Conservation (phyloP, 2,329 filamentous ascomycete species). For the Huntiella bhutanensis region DNA sequence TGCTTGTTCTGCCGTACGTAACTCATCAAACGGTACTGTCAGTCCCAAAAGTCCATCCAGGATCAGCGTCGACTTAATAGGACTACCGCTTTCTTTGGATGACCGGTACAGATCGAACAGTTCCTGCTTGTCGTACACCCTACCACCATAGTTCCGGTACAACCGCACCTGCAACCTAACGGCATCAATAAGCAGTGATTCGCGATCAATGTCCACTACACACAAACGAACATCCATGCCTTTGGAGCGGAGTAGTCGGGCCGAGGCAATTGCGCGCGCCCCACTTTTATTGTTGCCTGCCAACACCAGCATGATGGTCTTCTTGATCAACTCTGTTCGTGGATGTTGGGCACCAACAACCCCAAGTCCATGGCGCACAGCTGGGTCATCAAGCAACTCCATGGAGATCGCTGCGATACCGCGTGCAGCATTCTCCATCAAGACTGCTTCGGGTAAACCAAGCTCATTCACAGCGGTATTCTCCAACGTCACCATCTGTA, state of each 20-base stretch:
- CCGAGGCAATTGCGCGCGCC: slow-evolving; percentile 65
- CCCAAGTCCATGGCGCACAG: slow-evolving; percentile 34
- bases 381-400: slow-evolving; percentile 43
- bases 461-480: slow-evolving; percentile 77
- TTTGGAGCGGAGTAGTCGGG: slow-evolving; percentile 70
- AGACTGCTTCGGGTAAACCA: slow-evolving; percentile 71
- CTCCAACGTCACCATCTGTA: slow-evolving; percentile 84
- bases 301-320: slow-evolving; percentile 47
- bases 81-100: slow-evolving; percentile 15
- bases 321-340: slow-evolving; percentile 16
- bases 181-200: slow-evolving; percentile 61
- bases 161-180: slow-evolving; percentile 66
- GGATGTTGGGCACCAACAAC: slow-evolving; percentile 19
- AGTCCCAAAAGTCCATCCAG: slow-evolving; percentile 78
- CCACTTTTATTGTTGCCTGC: slow-evolving; percentile 91
- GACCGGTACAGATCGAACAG: slow-evolving; percentile 41
- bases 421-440: slow-evolving; percentile 78
- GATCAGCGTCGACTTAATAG: slow-evolving; percentile 50
- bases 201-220: slow-evolving; percentile 67
- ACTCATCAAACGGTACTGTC: slow-evolving; percentile 73
- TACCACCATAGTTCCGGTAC: slow-evolving; percentile 66
- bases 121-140: slow-evolving; percentile 42
- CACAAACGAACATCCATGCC: slow-evolving; percentile 66
- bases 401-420: slow-evolving; percentile 74
- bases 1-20: slow-evolving; percentile 64